phyloP scores from a whole-genome alignment of 2,329 filamentous ascomycete species.

The Curvularia verruculosa region DNA sequence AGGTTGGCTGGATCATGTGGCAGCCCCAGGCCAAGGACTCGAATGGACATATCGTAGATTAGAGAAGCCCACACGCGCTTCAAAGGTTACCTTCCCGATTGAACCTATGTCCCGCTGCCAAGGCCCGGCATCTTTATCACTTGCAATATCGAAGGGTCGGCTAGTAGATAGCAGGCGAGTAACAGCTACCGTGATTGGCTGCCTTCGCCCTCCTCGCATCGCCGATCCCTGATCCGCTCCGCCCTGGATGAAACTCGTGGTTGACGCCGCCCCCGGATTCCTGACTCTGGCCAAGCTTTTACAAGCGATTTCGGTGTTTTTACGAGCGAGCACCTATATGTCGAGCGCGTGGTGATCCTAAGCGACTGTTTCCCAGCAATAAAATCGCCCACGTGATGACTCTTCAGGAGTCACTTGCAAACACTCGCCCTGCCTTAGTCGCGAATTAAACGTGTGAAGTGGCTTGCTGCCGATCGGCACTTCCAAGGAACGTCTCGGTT shows the following conservation, averaged over 20 bases:
- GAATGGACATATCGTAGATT: conserved; percentile 20
- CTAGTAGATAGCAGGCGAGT: conserved; percentile 15
- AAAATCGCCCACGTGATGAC: neutral
- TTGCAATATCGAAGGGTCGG: conserved; percentile 12
- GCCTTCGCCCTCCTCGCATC: neutral
- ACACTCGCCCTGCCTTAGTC: neutral
- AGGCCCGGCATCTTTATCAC: conserved; percentile 15
- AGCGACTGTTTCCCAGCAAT: neutral
- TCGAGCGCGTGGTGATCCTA: neutral
- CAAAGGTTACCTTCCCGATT: conserved; percentile 29
- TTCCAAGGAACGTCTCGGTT: neutral
- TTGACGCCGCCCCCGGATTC: neutral
- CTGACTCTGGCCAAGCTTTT: neutral
- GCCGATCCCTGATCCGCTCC: neutral
- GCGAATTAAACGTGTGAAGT: neutral
- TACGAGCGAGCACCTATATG: neutral
- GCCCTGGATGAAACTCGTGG: neutral
- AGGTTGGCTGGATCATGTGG: conserved; percentile 7
- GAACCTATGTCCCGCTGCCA: conserved; percentile 21
- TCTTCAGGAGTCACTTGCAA: neutral
- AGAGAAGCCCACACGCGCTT: conserved; percentile 22
- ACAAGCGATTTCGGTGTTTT: neutral
- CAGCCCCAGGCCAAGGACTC: conserved; percentile 14
- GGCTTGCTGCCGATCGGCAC: neutral
- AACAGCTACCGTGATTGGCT: conserved; percentile 12